These are phyloP conservation scores for Bipolaris gigantea DNA, from an alignment of 2,329 filamentous ascomycete genomes.

Conservation along the genomic window DNA sequence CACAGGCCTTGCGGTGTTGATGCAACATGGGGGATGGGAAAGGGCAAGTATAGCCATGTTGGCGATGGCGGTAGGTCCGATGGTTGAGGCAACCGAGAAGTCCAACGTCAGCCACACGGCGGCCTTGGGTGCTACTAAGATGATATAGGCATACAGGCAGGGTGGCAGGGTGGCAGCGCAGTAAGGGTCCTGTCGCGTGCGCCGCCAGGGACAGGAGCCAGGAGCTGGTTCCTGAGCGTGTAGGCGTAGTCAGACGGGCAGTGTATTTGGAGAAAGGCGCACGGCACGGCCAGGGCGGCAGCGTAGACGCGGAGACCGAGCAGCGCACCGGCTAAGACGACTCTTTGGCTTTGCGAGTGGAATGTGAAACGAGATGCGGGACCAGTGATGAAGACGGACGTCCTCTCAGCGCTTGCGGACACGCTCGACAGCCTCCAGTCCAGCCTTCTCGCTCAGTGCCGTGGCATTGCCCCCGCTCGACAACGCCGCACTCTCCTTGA, in stretches of 20 bases:
- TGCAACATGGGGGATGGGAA: constrained; percentile 13
- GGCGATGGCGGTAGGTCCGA: constrained; percentile 1
- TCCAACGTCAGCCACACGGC: constrained; percentile 36
- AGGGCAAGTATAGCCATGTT: neutral
- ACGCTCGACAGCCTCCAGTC: constrained; percentile 10
- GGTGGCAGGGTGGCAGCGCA: neutral
- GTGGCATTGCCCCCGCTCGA: neutral
- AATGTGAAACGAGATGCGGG: constrained; percentile 34
- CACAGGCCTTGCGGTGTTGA: neutral
- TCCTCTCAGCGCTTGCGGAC: constrained; percentile 36
- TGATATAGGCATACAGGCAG: constrained; percentile 18
- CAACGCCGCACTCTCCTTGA: neutral
- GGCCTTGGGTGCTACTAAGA: neutral
- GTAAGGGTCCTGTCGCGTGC: constrained; percentile 24
- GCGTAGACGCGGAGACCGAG: constrained; percentile 16
- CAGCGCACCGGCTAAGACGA: constrained; percentile 17
- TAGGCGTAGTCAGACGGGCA: neutral
- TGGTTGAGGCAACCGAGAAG: constrained; percentile 8
- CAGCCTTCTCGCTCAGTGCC: constrained; percentile 13
- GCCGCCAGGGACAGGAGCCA: constrained; percentile 18
- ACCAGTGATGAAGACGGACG: constrained; percentile 29
- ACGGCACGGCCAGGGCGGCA: constrained; percentile 4
- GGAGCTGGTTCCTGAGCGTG: neutral
- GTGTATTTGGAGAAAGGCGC: no score
- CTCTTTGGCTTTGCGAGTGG: constrained; percentile 28